phyloP scores from a whole-genome alignment of 2,329 filamentous ascomycete species.

The Balansia obtecta region DNA sequence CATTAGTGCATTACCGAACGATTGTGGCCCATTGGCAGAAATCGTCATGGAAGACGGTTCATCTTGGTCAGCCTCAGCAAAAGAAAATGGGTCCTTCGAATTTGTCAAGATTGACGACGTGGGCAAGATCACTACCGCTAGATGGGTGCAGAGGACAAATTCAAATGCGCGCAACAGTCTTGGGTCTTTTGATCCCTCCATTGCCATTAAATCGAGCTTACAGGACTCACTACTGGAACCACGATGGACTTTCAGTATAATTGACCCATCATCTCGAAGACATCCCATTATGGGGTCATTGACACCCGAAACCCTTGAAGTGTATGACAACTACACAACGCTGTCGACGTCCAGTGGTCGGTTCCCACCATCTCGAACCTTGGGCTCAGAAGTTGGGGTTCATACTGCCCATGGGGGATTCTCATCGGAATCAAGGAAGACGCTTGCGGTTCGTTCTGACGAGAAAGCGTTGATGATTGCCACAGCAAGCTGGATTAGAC shows the following conservation, averaged over 20 bases:
- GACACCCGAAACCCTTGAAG: constrained; percentile 49
- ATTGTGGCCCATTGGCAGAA: constrained; percentile 42
- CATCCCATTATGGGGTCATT: constrained; percentile 66
- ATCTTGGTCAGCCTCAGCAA: constrained; percentile 41
- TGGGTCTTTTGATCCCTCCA: constrained; percentile 8
- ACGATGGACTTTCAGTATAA: constrained; percentile 66
- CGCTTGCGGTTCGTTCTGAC: constrained; percentile 18
- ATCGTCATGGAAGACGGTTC: constrained; percentile 54
- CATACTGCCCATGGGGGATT: constrained; percentile 10
- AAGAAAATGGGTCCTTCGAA: constrained; percentile 49
- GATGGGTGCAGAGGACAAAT: constrained; percentile 50
- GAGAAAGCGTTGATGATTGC: constrained; percentile 25
- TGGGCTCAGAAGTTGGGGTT: constrained; percentile 13
- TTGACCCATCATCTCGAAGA: constrained; percentile 53
- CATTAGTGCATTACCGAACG: constrained; percentile 45
- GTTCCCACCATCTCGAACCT: constrained; percentile 31
- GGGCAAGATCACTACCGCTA: constrained; percentile 46
- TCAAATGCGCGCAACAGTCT: constrained; percentile 10
- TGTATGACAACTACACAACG: constrained; percentile 55
- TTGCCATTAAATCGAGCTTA: constrained; percentile 12
- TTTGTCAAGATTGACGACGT: constrained; percentile 48
- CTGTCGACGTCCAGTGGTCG: constrained; percentile 37
- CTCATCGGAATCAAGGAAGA: constrained; percentile 17
- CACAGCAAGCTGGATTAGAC: constrained; percentile 25
- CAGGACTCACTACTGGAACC: constrained; percentile 24